Evolutionary conservation across 441 rosid species (phyloP), one percentile per base, ranked within the genome.

Genomic region (Metrosideros polymorpha): DNA sequence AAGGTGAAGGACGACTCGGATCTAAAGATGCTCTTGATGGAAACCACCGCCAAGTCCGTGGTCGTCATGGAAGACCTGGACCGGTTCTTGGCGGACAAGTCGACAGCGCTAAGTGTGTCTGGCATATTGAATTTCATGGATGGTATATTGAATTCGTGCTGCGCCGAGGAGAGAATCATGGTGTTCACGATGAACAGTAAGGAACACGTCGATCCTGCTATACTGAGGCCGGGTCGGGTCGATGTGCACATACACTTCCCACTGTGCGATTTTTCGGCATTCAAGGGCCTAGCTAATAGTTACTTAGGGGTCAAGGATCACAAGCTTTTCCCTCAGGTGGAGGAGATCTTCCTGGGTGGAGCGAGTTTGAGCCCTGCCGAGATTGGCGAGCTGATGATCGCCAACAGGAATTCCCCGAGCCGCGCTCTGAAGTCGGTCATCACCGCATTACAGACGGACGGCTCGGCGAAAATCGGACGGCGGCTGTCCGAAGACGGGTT

Each of bases 31-130:
- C 92, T 96, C 24, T 87, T 98, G 84, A 83, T 98, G 75, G 97
- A 94, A 63, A 95, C 96, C 7, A 95, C 90, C 43, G 75, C 87
- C 83, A 92, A 90, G 82, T 93, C 99, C 3, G 91, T 98, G 90
- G 89, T 96, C 42, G 92, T 96, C 10, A 91, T 96, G 86, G 99
- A 98, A 85, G 98, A 98, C 85, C 95, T 98, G 4, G 99, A 95
- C 77, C 93, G 96, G 49, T 95, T 92, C 59, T 57, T 95, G 82
- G 45, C 84, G 5, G 90, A 90, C 30, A 94, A 92, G 90, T 90
- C 96, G 54, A 85, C 94, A 84, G 90, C 84, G 0, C 91, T 92
- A 82, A 93, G 94, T 66, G 55, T 93, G 39, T 91, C 95, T 0
- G 95, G 95, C 3, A 61, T 95, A 10, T 51, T 94, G 77, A 94